Evolutionary conservation across 2,329 filamentous ascomycete species (phyloP), one percentile per base, ranked within the genome.

Genomic region (Alternaria arborescens): DNA sequence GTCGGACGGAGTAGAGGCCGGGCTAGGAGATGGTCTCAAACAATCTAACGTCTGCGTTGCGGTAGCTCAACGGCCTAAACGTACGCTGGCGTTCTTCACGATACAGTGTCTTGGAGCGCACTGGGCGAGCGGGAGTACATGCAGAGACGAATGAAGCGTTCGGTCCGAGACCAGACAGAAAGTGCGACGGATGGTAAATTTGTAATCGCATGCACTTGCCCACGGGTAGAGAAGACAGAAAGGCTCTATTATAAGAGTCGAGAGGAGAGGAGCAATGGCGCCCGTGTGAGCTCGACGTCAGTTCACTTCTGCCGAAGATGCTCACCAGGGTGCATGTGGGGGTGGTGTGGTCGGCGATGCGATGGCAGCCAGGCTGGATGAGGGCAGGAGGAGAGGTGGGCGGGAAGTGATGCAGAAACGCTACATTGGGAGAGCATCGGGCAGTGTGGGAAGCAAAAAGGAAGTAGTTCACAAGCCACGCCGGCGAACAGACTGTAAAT

Each of bases 21-120:
- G 62, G 41, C 70, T 70, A 71, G 68, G 64, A 67, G 74, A 75
- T 73, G 57, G 72, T 71, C 70, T 77, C 72, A 75, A 75, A 75
- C 71, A 72, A 62, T 61, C 71, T 66, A 76, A 73, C 71, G 72
- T 72, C 63, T 71, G 56, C 66, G 69, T 65, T 71, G 62, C 68
- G 69, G 70, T 70, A 73, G 67, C 69, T 67, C 58, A 70, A 70
- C 72, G 72, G 71, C 68, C 69, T 70, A 70, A 68, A 71, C 66
- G 64, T 64, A 69, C 65, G 64, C 66, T 74, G 71, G 69, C 64
- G 66, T 62, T 67, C 50, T 65, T 73, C 68, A 74, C 71, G 65
- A 71, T 63, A 44, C 55, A 62, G 60, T 47, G 66, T 58, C 53
- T 67, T 65, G 52, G 28, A 47, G 66, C 69, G 70, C 74, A 75